Conservation (phyloP, 2,329 filamentous ascomycete species). For the Fusarium palustre region DNA sequence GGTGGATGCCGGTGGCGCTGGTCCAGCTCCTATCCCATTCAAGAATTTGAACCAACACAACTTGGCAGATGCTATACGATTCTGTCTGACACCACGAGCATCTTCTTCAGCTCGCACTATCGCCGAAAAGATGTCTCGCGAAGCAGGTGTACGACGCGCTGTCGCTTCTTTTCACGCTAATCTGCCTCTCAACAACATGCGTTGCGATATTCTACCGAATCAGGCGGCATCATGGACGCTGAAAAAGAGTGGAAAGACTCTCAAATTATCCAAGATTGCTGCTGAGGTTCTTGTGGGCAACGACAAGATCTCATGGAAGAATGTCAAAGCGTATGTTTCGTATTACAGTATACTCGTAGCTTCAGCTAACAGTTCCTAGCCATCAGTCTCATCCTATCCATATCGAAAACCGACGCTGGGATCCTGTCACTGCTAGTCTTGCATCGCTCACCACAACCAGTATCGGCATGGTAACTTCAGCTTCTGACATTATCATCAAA, state of each 20-base stretch:
- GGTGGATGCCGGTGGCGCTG: conserved; percentile 25
- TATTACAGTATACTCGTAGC: fast-evolving
- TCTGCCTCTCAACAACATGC: conserved; percentile 33
- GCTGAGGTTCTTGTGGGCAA: conserved; percentile 23
- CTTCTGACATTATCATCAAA: conserved; percentile 25
- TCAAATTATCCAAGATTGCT: conserved; percentile 33
- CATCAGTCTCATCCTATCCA: conserved; percentile 7
- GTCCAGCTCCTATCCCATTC: conserved; percentile 29
- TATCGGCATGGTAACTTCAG: conserved; percentile 17
- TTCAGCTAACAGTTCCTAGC: neutral
- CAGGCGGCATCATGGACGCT: conserved; percentile 19
- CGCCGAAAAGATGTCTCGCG: conserved; percentile 27
- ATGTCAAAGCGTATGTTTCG: conserved; percentile 11
- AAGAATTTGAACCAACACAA: conserved; percentile 22
- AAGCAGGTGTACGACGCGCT: conserved; percentile 33
- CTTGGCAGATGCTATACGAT: conserved; percentile 20
- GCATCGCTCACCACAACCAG: conserved; percentile 21
- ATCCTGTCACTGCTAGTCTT: conserved; percentile 27
- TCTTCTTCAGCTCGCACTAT: conserved; percentile 15
- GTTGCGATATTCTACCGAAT: conserved; percentile 28
- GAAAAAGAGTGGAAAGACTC: conserved; percentile 7
- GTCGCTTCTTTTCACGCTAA: conserved; percentile 42
- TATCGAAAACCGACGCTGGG: conserved; percentile 36
- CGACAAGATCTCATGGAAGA: conserved; percentile 27
- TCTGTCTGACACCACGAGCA: conserved; percentile 24